Base-by-base conservation (phyloP, 1,284 basidiomycete species). In the Blastosporella zonata region DNA sequence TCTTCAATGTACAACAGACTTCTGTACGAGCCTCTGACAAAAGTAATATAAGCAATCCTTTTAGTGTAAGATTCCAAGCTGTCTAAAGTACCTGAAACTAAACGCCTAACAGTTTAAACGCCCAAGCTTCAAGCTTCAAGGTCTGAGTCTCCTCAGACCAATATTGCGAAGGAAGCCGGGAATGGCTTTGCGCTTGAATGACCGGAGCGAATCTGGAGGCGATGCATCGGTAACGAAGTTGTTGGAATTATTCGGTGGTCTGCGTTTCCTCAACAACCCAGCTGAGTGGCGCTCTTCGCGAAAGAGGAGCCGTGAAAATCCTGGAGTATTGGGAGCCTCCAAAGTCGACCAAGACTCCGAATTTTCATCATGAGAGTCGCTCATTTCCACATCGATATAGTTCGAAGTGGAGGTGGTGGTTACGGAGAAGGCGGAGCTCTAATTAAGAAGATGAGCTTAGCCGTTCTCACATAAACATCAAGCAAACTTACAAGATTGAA, bases 331-430 rank as follows among this genome's bases (percentile, higher is more conserved):
- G 31, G 56, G 55, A 9, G 48, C 46, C 36, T 58, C 59, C 18
- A 58, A 43, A 31, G 53, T 53, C 2, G 61, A 60, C 61, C 62
- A 64, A 15, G 46, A 38, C 12, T 44, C 33, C 0, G 59, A 50
- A 6, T 50, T 29, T 1, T 46, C 34, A 1, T 56, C 56, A 41
- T 50, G 52, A 15, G 50, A 48, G 36, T 58, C 54, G 8, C 53
- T 50, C 40, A 49, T 39, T 39, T 58, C 53, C 35, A 62, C 56
- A 2, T 47, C 50, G 21, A 62, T 37, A 42, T 57, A 62, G 42
- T 62, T 60, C 21, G 58, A 58, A 0, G 59, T 61, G n/a, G 58
- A 56, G 1, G 57, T 61, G 3, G 58, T 59, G 9, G 57, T 59
- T 0, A 45, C 42, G 1, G 63, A 57, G 27, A 56, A 57, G 13